Base-by-base conservation (phyloP, 2,329 filamentous ascomycete species). In the Tolypocladium inflatum region DNA sequence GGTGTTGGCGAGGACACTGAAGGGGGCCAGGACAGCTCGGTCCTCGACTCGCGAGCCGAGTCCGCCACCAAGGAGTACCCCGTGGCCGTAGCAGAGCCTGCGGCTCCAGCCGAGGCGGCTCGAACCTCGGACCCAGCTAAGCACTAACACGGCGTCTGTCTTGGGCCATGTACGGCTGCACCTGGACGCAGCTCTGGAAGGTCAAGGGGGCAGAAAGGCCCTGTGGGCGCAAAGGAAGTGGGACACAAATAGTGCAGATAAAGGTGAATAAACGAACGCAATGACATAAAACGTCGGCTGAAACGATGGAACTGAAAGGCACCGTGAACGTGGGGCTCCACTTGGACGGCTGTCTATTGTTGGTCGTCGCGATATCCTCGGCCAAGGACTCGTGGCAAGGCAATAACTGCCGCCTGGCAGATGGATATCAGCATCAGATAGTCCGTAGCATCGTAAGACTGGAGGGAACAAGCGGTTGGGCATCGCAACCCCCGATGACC, bases 61-160 rank as follows among this genome's bases (percentile, higher is more conserved):
- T 68, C 65, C 17, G 64, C 67, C 2, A 35, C 53, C 13, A 72
- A 71, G 60, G 65, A 64, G 38, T 53, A 33, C 33, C n/a, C 54
- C 15, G 8, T 53, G 11, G 39, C 35, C 23, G n/a, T 45, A 3
- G n/a, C 21, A 41, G 55, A 51, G 35, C 35, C 42, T 1, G 33
- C 15, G 11, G 37, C 17, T 3, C 23, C 43, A 35, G 30, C 45
- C 11, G 54, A 37, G 54, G 26, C 30, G 9, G 19, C 54, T 13
- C n/a, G n/a, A 13, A 2, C 43, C 35, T 52, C 30, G 7, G 30
- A 17, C 10, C 30, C 48, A 3, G 30, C 30, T 15, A 6, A 10
- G 30, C 10, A 35, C 10, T 37, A 30, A 52, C 11, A 3, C 11
- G 30, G 35, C 8, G 30, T 15, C 10, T 39, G 30, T 35, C 48